Percentiles rank a stretch among this genome's conserved stretches.
phyloP scores from a whole-genome alignment of 257 asterid genomes.

The Penstemon davidsonii region DNA sequence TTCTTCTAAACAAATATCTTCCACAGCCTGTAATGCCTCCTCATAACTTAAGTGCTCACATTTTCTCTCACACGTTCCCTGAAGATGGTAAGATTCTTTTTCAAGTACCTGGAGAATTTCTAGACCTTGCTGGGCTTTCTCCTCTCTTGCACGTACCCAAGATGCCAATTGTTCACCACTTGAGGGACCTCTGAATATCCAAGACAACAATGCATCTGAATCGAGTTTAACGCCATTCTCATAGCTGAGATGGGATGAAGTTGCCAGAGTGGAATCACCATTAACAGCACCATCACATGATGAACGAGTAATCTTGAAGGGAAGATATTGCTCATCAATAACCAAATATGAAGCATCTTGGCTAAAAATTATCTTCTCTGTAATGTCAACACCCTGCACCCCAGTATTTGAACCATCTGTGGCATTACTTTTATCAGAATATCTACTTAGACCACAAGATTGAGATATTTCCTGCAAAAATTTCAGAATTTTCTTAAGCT shows the following conservation, averaged over 20 bases:
- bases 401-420: conserved; percentile 43
- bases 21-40: conserved; percentile 86
- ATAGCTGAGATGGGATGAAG: conserved; percentile 40
- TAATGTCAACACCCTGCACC: conserved; percentile 43
- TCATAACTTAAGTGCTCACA: conserved; percentile 76
- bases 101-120: conserved; percentile 79
- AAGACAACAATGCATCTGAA: conserved; percentile 77
- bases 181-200: conserved; percentile 77
- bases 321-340: conserved; percentile 69
- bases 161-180: conserved; percentile 68
- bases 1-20: conserved; percentile 83
- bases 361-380: conserved; percentile 64
- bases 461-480: conserved; percentile 83
- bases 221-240: conserved; percentile 56
- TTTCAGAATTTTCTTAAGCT: conserved; percentile 73
- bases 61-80: conserved; percentile 87
- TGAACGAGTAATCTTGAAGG: conserved; percentile 40
- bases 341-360: conserved; percentile 66
- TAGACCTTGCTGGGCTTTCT: conserved; percentile 64
- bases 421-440: conserved; percentile 56
- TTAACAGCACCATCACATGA: conserved; percentile 38
- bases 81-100: conserved; percentile 80
- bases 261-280: conserved; percentile 32
- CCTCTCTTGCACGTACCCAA: conserved; percentile 70
- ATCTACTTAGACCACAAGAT: conserved; percentile 69